Base-by-base conservation (phyloP, 1,284 basidiomycete species). In the Pseudomicrostroma phylloplanum region DNA sequence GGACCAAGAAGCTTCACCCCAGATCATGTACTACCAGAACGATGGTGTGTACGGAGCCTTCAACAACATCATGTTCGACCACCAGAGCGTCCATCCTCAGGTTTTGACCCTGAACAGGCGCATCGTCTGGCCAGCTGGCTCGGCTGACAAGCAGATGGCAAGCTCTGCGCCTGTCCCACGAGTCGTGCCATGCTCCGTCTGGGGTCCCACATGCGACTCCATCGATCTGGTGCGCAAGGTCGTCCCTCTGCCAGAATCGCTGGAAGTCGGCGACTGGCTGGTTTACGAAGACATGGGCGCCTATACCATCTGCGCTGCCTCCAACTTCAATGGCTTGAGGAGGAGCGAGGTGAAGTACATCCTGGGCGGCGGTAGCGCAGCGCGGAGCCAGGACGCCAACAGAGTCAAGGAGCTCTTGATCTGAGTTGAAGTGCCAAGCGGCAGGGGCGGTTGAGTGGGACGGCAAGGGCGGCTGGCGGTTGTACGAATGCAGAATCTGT, bases 51-150 rank as follows among this genome's bases (percentile, higher is more conserved):
- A 98, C 81, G 93, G 94, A 59, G 90, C 94, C 21, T 97, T 98
- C 86, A 97, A 98, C 85, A 92, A 91, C 81, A 90, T 91, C 81
- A 83, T 94, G 77, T 94, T 93, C 80, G 91, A 94, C 81, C 92
- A 93, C 81, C 90, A 92, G 78, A 85, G 87, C 64, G 88, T 90
- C 19, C 85, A 88, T 74, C 91, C 91, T 48, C 87, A 90, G 80
- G 89, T 91, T 30, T 83, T 93, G 58, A 85, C 85, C 19, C 74
- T 79, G 2, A 61, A 70, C 9, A 62, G 67, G 48, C 58, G 73
- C 55, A 77, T 71, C 53, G 71, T 67, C 13, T 79, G 78, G 80
- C 30, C 30, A 36, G 70, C 81, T 78, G 46, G 80, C 70, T 49
- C 60, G 19, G 64, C 73, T 1, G 62, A 58, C 2, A 41, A 60